These are phyloP conservation scores for Syzygium malaccense DNA, from an alignment of 441 rosid species.

Conservation along the genomic window DNA sequence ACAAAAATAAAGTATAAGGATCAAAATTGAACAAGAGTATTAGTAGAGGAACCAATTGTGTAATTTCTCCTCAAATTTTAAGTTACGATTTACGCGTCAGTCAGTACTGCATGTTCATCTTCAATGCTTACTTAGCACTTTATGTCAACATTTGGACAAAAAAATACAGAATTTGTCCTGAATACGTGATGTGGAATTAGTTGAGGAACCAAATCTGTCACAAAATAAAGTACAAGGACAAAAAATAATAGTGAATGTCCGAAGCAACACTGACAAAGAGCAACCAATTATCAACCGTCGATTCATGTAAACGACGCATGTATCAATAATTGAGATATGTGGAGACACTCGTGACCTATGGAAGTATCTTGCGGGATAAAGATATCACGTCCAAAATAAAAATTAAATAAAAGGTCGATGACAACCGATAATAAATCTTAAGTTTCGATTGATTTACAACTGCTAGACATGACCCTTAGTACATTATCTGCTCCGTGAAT, in stretches of 20 bases:
- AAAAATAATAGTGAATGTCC: background rate
- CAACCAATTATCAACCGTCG: background rate
- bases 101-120: no score
- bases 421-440: background rate
- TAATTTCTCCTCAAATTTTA: no score
- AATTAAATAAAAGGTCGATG: background rate
- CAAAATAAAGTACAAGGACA: background rate
- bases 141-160: no score
- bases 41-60: background rate
- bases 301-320: background rate
- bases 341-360: background rate
- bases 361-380: background rate
- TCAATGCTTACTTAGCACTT: background rate
- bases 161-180: no score
- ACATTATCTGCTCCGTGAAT: background rate
- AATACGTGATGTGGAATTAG: background rate
- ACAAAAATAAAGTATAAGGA: background rate
- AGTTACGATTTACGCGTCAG: background rate
- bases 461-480: background rate
- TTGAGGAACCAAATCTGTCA: background rate
- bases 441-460: background rate
- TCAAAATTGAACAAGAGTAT: background rate
- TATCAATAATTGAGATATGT: background rate
- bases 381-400: fast-evolving
- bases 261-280: no score